A percentile compares a stretch with the other conserved stretches of the same genome.
Evolutionary conservation across 495 filamentous ascomycete genomes (phyloP).

Genomic region (Aspergillus sclerotiicarbonarius): DNA sequence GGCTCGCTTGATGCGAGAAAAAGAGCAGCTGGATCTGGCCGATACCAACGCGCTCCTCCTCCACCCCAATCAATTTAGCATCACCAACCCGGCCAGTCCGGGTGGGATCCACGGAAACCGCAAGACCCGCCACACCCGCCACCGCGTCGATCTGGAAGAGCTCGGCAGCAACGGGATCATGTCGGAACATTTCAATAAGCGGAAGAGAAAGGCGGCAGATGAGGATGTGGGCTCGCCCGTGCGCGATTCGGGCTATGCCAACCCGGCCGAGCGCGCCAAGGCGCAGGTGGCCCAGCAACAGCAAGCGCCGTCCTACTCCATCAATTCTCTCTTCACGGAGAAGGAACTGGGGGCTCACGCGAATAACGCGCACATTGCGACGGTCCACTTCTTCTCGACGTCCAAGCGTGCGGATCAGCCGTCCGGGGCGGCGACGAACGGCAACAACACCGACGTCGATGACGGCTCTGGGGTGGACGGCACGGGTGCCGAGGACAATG

Average conservation of each 20-base stretch:
- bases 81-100: conserved; percentile 75
- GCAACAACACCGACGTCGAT: conserved; percentile 47
- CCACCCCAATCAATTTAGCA: conserved; percentile 88
- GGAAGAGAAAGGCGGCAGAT: conserved; percentile 72
- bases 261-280: conserved; percentile 48
- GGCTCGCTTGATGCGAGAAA: conserved; percentile 75
- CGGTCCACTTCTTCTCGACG: conserved; percentile 54
- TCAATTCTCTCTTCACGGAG: conserved; percentile 90
- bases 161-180: conserved; percentile 61
- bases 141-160: conserved; percentile 79
- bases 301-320: conserved; percentile 61
- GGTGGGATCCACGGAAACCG: conserved; percentile 77
- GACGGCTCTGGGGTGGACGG: conserved; percentile 39
- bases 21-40: conserved; percentile 82
- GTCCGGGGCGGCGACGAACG: conserved; percentile 40
- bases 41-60: conserved; percentile 86
- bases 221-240: conserved; percentile 71
- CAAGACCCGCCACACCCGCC: conserved; percentile 78
- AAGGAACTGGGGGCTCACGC: conserved; percentile 81
- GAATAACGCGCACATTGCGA: conserved; percentile 66
- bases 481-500: conserved; percentile 53
- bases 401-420: conserved; percentile 49
- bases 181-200: conserved; percentile 58
- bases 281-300: conserved; percentile 38
- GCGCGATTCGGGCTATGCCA: conserved; percentile 47